phyloP scores from a whole-genome alignment of 495 filamentous ascomycete genomes.

The Penicillium cinerascens region DNA sequence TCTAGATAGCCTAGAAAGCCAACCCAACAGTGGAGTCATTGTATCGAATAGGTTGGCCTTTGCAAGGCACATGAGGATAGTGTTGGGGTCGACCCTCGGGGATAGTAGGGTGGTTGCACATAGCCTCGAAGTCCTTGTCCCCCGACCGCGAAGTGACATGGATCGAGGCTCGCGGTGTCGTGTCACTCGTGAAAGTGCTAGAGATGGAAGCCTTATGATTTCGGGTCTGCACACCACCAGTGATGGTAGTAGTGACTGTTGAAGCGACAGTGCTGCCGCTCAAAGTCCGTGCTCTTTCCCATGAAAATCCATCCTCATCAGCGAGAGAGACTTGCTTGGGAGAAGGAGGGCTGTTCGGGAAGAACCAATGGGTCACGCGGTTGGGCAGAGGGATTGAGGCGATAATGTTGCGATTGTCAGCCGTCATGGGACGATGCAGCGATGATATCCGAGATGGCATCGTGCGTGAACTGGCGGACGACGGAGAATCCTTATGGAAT shows the following conservation, averaged over 20 bases:
- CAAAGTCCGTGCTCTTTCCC: slow-evolving; percentile 37
- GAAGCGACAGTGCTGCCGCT: slow-evolving; percentile 41
- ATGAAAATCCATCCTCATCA: slow-evolving; percentile 22
- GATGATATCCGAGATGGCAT: slow-evolving; percentile 21
- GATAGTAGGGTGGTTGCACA: slow-evolving; percentile 25
- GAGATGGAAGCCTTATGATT: slow-evolving; percentile 29
- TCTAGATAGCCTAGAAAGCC: slow-evolving; percentile 26
- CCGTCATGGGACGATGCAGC: slow-evolving; percentile 15
- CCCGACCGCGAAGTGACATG: slow-evolving; percentile 11
- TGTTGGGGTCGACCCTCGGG: slow-evolving; percentile 25
- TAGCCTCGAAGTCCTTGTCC: slow-evolving; percentile 27
- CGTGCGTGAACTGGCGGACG: slow-evolving; percentile 20
- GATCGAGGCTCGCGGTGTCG: slow-evolving; percentile 26
- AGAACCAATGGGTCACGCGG: slow-evolving; percentile 37
- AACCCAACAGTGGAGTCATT: slow-evolving; percentile 32
- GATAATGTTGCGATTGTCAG: slow-evolving; percentile 20
- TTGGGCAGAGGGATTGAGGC: slow-evolving; percentile 21
- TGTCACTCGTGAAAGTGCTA: slow-evolving; percentile 23
- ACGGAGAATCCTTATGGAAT: slow-evolving; percentile 9
- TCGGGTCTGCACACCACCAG: slow-evolving; percentile 10
- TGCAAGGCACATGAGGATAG: slow-evolving; percentile 13
- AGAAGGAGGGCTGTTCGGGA: slow-evolving; percentile 10
- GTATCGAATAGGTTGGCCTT: slow-evolving; percentile 20
- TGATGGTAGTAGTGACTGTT: slow-evolving; percentile 21
- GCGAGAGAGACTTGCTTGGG: slow-evolving; percentile 16